phyloP scores from a whole-genome alignment of 2,329 filamentous ascomycete species.

The Didymella segeticola region DNA sequence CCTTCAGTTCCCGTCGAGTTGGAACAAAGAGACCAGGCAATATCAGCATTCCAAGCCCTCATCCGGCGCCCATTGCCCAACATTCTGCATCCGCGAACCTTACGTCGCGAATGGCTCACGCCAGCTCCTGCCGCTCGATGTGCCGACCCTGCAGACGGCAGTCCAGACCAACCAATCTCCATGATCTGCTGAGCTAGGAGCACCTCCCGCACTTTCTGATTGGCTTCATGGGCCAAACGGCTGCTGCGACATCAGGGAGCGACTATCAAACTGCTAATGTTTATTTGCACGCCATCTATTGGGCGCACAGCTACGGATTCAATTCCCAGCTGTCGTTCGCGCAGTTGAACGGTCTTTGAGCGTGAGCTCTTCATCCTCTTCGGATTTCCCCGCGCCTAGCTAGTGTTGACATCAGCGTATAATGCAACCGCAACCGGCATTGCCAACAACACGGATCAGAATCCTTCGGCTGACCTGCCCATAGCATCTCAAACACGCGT shows the following conservation, averaged over 20 bases:
- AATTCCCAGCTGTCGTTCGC: not conserved
- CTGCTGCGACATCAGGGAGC: not conserved
- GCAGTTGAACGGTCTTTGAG: not conserved
- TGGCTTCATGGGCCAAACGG: not conserved
- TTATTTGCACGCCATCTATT: not conserved
- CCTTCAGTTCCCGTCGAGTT: not conserved
- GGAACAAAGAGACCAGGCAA: not conserved
- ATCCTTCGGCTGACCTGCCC: conserved; percentile 5
- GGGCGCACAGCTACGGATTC: not conserved
- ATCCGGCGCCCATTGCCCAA: not conserved
- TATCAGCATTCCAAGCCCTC: not conserved
- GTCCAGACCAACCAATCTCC: conserved; percentile 12
- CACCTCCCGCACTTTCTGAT: not conserved
- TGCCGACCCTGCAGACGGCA: conserved; percentile 15
- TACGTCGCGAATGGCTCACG: conserved; percentile 6
- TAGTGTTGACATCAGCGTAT: conserved; percentile 1
- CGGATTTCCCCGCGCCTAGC: not conserved
- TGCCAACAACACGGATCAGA: not conserved
- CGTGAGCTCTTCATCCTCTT: not conserved
- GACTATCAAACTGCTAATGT: not conserved
- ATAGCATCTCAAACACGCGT: not conserved
- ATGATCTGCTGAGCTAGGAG: conserved; percentile 8
- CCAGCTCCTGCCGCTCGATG: conserved; percentile 11
- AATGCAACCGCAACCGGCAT: not conserved
- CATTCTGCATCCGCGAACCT: conserved; percentile 1